Base-by-base conservation (phyloP, 768 basidiomycete genomes). In the Naematelia encephala region DNA sequence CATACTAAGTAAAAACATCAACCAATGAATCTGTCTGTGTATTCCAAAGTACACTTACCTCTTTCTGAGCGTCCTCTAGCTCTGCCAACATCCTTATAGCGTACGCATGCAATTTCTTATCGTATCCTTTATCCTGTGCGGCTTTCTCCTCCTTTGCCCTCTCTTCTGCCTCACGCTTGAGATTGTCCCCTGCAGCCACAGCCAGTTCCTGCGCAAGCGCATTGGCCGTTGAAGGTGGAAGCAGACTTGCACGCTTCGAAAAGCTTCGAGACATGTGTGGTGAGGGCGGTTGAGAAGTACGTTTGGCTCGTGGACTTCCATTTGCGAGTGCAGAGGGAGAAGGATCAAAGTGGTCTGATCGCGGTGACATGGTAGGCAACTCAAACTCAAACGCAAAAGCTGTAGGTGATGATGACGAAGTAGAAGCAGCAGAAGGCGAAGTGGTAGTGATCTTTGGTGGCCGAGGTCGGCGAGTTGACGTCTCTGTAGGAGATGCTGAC, bases 51-150 rank as follows among this genome's bases (percentile, higher is more conserved):
- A n/a, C n/a, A 63, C 74, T 68, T 50, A 73, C 74, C 68, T 77
- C 76, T 60, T 73, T 69, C 64, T 75, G 76, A 11, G 74, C 76
- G 62, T 77, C 72, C 52, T 77, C 76, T 22, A 77, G 54, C 59
- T 77, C 76, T 28, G 73, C 73, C 59, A 77, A 56, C 74, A 75
- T 75, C 54, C 76, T 63, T 23, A 77, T 73, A 14, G 69, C 70
- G 54, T 77, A 77, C 45, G 74, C 71, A 58, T 77, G 76, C 43
- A 72, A 59, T 50, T 68, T 69, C 51, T 56, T 61, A 50, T 72
- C 68, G 54, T 77, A 77, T 25, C 70, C 74, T 39, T 50, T 59
- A 16, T 72, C 67, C 47, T 59, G n/a, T 19, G 27, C 55, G 30
- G 25, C 51, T n/a, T n/a, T n/a, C 16, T 52, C 43, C 29, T 45